Conservation (phyloP, 768 basidiomycete genomes). For the Mycena metata region DNA sequence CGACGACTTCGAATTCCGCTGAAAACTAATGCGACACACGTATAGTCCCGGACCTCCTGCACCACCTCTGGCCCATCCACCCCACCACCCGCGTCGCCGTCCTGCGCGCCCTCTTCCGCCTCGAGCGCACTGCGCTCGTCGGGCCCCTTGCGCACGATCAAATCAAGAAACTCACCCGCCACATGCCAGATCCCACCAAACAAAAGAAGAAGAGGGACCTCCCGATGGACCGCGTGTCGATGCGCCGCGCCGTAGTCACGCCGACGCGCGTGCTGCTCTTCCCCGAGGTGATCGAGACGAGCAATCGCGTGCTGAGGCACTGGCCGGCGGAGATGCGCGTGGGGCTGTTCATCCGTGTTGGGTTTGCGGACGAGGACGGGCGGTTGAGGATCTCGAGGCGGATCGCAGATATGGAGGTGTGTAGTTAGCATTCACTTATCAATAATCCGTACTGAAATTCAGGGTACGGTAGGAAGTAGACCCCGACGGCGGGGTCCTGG, state of each 20-base stretch:
- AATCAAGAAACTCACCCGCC: conserved; percentile 3
- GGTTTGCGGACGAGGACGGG: conserved; percentile 37
- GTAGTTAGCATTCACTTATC: too few species aligned
- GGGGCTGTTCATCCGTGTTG: conserved; percentile 36
- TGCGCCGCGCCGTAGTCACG: conserved; percentile 37
- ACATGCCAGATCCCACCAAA: not conserved
- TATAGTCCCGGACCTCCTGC: conserved; percentile 28
- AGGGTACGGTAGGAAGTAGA: conserved; percentile 1
- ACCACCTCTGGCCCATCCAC: conserved; percentile 24
- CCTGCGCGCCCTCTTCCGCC: conserved; percentile 36
- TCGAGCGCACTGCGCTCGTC: conserved; percentile 30
- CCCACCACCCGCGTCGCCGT: conserved; percentile 9
- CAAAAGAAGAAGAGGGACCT: not conserved
- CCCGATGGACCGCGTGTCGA: conserved; percentile 27
- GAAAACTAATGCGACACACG: not conserved
- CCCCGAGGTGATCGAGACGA: conserved; percentile 35
- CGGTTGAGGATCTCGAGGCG: conserved; percentile 9
- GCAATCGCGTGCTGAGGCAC: conserved; percentile 36
- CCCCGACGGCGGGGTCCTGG: conserved; percentile 33
- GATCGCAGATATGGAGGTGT: conserved; percentile 14
- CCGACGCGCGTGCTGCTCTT: conserved; percentile 38
- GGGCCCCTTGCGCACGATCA: not conserved
- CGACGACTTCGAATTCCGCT: not conserved
- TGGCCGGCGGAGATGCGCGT: conserved; percentile 32
- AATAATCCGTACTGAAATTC: too few species aligned